These are phyloP conservation scores for Lathyrus oleraceus DNA, from an alignment of 306 rosid genomes.

Conservation along the genomic window DNA sequence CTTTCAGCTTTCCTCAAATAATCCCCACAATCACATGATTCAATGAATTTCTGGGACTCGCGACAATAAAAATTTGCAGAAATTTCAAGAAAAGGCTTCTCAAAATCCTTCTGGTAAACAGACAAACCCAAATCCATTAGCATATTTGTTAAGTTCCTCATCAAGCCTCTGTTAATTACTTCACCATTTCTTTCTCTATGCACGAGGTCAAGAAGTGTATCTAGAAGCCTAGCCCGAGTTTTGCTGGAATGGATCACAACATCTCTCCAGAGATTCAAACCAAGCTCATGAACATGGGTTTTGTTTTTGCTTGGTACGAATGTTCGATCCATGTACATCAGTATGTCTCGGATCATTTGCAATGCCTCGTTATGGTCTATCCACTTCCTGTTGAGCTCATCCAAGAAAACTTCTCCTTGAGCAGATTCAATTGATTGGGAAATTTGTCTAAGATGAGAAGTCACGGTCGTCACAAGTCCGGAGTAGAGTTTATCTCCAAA, in stretches of 20 bases:
- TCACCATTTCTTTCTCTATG: constrained; percentile 56
- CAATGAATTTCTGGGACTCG: constrained; percentile 57
- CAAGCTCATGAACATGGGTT: constrained; percentile 64
- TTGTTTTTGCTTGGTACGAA: constrained; percentile 52
- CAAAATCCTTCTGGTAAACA: constrained; percentile 55
- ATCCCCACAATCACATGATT: constrained; percentile 59
- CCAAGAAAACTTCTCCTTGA: constrained; percentile 58
- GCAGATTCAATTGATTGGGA: constrained; percentile 54
- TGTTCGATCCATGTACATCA: constrained; percentile 67
- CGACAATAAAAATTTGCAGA: constrained; percentile 50
- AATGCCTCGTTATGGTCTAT: constrained; percentile 60
- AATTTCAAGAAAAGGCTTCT: constrained; percentile 51
- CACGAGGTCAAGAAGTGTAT: constrained; percentile 58
- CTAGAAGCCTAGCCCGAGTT: constrained; percentile 50
- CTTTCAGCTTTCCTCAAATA: constrained; percentile 58
- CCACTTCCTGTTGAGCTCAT: constrained; percentile 64
- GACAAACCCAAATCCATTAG: constrained; percentile 53
- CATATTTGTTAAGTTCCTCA: constrained; percentile 58
- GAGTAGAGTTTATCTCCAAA: constrained; percentile 60
- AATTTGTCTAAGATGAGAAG: constrained; percentile 48
- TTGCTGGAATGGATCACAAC: constrained; percentile 56
- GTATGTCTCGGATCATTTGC: constrained; percentile 63
- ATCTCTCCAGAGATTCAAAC: constrained; percentile 62
- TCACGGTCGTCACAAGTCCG: constrained; percentile 54
- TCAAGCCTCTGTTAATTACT: constrained; percentile 55